Evolutionary conservation across 345 rosid species (phyloP).

Genomic region (Streptanthus diversifolius): DNA sequence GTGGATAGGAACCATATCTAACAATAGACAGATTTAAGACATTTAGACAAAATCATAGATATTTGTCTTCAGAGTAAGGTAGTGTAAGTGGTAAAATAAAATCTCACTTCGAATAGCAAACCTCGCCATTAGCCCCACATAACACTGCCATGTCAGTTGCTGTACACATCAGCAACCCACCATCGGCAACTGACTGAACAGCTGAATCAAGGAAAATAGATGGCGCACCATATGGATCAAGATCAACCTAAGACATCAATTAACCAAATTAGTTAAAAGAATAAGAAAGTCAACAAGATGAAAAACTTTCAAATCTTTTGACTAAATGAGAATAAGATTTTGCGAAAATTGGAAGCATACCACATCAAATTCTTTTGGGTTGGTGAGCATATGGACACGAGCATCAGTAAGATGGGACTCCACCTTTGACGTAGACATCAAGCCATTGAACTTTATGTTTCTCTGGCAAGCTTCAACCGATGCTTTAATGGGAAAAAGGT

Average conservation of each 20-base stretch:
- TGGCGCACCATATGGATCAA: slow-evolving; percentile 98
- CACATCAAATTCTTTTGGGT: slow-evolving; percentile 95
- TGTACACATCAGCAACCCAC: slow-evolving; percentile 96
- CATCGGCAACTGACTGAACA: slow-evolving; percentile 90
- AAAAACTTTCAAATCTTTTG: background rate
- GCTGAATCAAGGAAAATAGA: slow-evolving; percentile 95
- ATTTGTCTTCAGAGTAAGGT: slow-evolving; percentile 9
- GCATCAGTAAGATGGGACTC: slow-evolving; percentile 96
- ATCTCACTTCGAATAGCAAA: slow-evolving; percentile 99
- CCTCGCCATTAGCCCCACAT: slow-evolving; percentile 98
- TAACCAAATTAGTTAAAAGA: slow-evolving; percentile 3
- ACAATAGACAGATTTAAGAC: slow-evolving; percentile 26
- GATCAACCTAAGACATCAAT: slow-evolving; percentile 77
- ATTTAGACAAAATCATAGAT: slow-evolving; percentile 4
- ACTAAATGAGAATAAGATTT: background rate
- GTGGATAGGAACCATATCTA: slow-evolving; percentile 93
- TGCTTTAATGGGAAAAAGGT: slow-evolving; percentile 37
- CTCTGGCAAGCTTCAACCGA: slow-evolving; percentile 93
- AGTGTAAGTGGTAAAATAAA: background rate
- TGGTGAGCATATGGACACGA: slow-evolving; percentile 90
- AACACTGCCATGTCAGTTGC: slow-evolving; percentile 99
- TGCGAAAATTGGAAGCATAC: slow-evolving; percentile 38
- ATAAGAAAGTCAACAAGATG: background rate
- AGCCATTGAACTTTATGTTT: slow-evolving; percentile 90
- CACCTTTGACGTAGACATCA: slow-evolving; percentile 78